Percentiles rank a stretch among this genome's conserved stretches.
Evolutionary conservation across 2,329 filamentous ascomycete genomes (phyloP).

Genomic region (Fusarium palustre): DNA sequence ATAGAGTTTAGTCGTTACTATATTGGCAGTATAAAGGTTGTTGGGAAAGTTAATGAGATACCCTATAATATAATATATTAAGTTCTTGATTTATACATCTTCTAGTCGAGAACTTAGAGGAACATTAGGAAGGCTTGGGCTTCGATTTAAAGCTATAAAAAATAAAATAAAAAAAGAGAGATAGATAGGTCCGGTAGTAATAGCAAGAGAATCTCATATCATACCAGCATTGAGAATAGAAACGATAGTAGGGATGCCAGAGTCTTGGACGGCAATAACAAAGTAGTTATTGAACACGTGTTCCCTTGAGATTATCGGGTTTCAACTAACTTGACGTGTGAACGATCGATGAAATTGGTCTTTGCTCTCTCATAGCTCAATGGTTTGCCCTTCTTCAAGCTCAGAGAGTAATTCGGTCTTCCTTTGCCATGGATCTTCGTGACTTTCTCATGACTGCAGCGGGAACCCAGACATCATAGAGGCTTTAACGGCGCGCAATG

Average conservation of each 20-base stretch:
- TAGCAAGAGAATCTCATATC: slow-evolving; percentile 37
- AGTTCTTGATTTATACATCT: too few relatives aligned
- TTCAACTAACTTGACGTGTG: slow-evolving; percentile 9
- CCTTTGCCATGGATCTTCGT: slow-evolving; percentile 22
- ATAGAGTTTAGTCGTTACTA: too few relatives aligned
- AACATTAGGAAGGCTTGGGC: too few relatives aligned
- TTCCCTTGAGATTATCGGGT: background rate
- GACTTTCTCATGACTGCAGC: slow-evolving; percentile 18
- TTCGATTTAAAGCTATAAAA: too few relatives aligned
- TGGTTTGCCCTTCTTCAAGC: slow-evolving; percentile 11
- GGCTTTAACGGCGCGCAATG: slow-evolving; percentile 22
- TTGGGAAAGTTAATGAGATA: too few relatives aligned
- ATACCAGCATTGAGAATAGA: slow-evolving; percentile 40
- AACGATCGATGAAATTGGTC: slow-evolving; percentile 40
- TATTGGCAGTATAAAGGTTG: too few relatives aligned
- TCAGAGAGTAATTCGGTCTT: slow-evolving; percentile 7
- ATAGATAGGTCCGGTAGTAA: slow-evolving; percentile 28
- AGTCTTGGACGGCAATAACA: slow-evolving; percentile 27
- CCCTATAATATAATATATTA: too few relatives aligned
- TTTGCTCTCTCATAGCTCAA: slow-evolving; percentile 21
- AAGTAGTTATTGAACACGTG: background rate
- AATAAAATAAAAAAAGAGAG: too few relatives aligned
- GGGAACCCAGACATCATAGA: slow-evolving; percentile 18
- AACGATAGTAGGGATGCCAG: slow-evolving; percentile 29
- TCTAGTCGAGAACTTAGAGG: too few relatives aligned